A percentile compares a stretch with the other conserved stretches of the same genome.
Conservation (phyloP, 164 flowering plant genomes). For the Aristolochia fimbriata region DNA sequence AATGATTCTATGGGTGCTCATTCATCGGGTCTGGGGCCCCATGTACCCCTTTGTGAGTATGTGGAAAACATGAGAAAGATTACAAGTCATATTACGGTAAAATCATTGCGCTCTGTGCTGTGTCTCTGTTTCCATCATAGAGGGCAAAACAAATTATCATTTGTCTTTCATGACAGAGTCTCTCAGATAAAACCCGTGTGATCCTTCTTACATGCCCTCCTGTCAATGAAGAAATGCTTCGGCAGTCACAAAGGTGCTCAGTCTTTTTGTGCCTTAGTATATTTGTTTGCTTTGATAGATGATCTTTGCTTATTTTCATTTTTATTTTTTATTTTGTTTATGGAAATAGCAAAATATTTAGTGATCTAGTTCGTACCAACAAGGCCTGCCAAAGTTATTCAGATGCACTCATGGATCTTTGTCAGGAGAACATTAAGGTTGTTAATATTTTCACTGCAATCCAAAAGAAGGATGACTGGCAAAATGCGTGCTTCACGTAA, state of each 20-base stretch:
- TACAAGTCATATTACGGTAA: slow-evolving; percentile 68
- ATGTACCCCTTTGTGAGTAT: slow-evolving; percentile 85
- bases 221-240: slow-evolving; percentile 50
- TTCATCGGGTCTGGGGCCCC: slow-evolving; percentile 85
- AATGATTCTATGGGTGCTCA: slow-evolving; percentile 92
- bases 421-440: slow-evolving; percentile 55
- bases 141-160: too few relatives aligned
- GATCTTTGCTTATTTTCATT: not conserved
- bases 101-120: not conserved
- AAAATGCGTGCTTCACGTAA: slow-evolving; percentile 67
- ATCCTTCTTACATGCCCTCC: slow-evolving; percentile 30
- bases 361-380: slow-evolving; percentile 63
- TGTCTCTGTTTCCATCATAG: not conserved
- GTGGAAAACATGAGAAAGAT: slow-evolving; percentile 73
- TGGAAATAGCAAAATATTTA: slow-evolving; percentile 34
- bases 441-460: slow-evolving; percentile 73
- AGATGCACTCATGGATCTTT: slow-evolving; percentile 70
- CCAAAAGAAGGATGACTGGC: slow-evolving; percentile 64
- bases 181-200: slow-evolving; percentile 42
- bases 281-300: not conserved
- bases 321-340: not conserved
- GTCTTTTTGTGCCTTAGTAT: not conserved
- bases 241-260: slow-evolving; percentile 44
- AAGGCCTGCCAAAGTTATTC: slow-evolving; percentile 61
- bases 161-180: slow-evolving; percentile 37